phyloP scores from a whole-genome alignment of 768 basidiomycete genomes.

The Rhodotorula kratochvilovae region DNA sequence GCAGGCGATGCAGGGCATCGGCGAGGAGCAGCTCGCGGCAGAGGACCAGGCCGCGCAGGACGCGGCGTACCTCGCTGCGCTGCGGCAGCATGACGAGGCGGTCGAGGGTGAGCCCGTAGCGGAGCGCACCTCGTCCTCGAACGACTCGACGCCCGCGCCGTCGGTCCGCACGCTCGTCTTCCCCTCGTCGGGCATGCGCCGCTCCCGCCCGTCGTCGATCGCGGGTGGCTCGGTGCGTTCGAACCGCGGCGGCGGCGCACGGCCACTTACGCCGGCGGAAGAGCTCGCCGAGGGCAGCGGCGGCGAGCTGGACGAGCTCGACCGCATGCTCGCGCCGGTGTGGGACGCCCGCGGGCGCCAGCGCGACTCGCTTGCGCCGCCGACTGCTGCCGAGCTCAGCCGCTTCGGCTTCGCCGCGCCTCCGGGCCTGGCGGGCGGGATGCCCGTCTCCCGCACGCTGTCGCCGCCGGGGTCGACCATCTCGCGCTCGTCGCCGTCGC shows the following conservation, averaged over 20 bases:
- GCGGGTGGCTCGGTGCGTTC: neutral
- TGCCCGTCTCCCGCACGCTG: neutral
- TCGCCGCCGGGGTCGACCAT: neutral
- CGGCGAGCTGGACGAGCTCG: conserved; percentile 12
- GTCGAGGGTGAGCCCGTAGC: neutral
- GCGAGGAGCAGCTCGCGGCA: conserved; percentile 11
- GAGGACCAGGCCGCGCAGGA: conserved; percentile 14
- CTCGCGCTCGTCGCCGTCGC: conserved; percentile 4
- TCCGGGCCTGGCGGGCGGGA: conserved; percentile 7
- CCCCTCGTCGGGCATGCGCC: neutral
- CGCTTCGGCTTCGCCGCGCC: conserved; percentile 7
- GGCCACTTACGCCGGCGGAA: neutral
- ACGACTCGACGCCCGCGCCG: neutral
- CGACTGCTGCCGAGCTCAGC: neutral
- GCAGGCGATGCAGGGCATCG: conserved; percentile 23
- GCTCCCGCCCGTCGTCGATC: neutral
- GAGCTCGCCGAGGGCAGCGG: neutral
- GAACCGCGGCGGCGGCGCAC: neutral
- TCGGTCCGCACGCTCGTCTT: neutral
- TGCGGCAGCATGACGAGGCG: conserved; percentile 1
- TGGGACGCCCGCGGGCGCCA: neutral
- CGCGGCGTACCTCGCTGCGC: conserved; percentile 4
- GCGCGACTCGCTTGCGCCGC: too few relatives aligned
- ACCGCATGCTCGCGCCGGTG: conserved; percentile 3
- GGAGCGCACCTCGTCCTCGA: neutral